Base-by-base conservation (phyloP, 768 basidiomycete genomes). In the Lanmaoa rubissima region DNA sequence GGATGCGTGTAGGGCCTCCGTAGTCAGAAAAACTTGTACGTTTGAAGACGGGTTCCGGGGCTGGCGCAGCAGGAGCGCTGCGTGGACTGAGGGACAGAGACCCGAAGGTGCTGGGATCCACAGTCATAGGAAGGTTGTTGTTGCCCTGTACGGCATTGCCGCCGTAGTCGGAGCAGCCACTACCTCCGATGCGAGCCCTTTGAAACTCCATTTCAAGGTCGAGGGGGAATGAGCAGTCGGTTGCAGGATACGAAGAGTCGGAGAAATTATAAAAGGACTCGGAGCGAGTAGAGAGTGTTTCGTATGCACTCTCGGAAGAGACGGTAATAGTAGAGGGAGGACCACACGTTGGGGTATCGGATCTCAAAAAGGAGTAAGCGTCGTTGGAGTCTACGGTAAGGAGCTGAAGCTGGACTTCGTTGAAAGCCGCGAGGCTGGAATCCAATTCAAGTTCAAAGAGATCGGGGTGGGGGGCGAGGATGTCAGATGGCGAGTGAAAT, bases 401-500 rank as follows among this genome's bases (percentile, higher is more conserved):
- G 59, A 85, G 78, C 69, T 85, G 82, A 54, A 84, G 77, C 66
- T 83, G 79, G 69, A 77, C 73, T 60, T 84, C 80, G 76, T 87
- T 83, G 69, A 86, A 82, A 43, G 80, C 83, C 64, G 83, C 83
- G 65, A 90, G 82, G 74, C 77, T 81, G 35, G 77, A 78, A 74
- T 91, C 90, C 66, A 93, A 81, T 74, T 93, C 91, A 50, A 82
- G 81, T 70, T 92, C 91, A 76, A 93, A 92, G 61, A 84, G 79
- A 78, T 92, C 90, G 59, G 88, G 87, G 67, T 87, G 83, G 43
- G 90, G 88, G 51, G 87, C 88, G 65, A 84, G 78, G 74, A 88
- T 81, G 75, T 90, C 88, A 57, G 82, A 76, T 62, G 84, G 80
- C 60, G 82, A 78, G 66, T 83, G 82, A 74, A 86, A 86, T 69